Evolutionary conservation across 106 monocot species (phyloP), one percentile per base, ranked within the genome.

Genomic region (Phalaenopsis equestris): DNA sequence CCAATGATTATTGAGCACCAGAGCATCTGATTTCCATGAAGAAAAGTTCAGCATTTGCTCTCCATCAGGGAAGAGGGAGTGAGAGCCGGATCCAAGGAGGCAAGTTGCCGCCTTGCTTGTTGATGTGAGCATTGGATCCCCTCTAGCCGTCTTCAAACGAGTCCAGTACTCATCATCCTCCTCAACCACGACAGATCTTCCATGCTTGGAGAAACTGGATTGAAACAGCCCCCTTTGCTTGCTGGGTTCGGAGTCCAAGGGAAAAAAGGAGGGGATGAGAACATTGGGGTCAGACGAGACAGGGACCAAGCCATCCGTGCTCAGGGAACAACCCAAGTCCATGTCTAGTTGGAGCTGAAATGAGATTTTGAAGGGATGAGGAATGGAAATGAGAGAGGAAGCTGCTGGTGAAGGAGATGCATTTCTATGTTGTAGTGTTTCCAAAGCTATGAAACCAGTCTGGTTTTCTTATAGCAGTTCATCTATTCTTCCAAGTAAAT

Each of bases 21-120:
- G 6, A 39, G 58, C 30, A 42, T 56, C 38, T 57, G 38, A 18
- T 56, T 56, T 61, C 37, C 41, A 58, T 64, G 78, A 78, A 41
- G 78, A 78, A 41, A 78, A 78, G 78, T 58, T 39, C 38, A 78
- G 78, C 78, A 78, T 78, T 78, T 78, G 56, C 18, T 57, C 41
- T 41, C 39, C 57, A 21, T 61, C 39, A 61, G 56, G 41, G 15
- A 38, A 72, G 15, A 36, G 14, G 10, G 72, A 41, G 12, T 39
- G 72, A 41, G 36, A 41, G 41, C 15, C 30, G 72, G 72, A 72
- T 72, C 38, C 41, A 30, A 8, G 36, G 15, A 41, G 72, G 39
- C 68, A 70, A 58, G 58, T 18, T 19, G 61, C 61, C 18, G 61
- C 61, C 21, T 24, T 52, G 52, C 52, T 52, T 52, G 52, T 52